Conservation (phyloP, 202 grass and related monocot genomes). For the Elaeis oleifera region DNA sequence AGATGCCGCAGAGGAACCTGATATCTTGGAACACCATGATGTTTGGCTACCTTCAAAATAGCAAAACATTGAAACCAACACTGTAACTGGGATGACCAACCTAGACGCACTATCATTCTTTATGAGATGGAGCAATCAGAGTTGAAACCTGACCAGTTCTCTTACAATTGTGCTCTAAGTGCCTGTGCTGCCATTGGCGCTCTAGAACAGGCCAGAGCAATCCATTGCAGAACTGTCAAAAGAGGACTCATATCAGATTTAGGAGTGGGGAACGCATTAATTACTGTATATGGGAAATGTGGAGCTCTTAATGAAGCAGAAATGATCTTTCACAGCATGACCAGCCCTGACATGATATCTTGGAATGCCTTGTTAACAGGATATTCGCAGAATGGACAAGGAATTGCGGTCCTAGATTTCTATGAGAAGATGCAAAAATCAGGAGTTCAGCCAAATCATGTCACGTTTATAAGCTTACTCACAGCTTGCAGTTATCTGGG, state of each 20-base stretch:
- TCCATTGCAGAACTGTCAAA: constrained; percentile 23
- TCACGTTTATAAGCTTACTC: constrained; percentile 23
- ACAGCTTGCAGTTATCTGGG: constrained; percentile 24
- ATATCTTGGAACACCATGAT: constrained; percentile 28
- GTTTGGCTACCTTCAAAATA: constrained; percentile 20
- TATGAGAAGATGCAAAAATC: constrained; percentile 24
- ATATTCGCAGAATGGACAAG: constrained; percentile 26
- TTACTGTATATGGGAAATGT: constrained; percentile 25
- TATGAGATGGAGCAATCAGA: constrained; percentile 20
- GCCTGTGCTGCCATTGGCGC: constrained; percentile 13
- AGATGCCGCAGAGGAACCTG: constrained; percentile 16
- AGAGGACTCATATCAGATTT: constrained; percentile 18
- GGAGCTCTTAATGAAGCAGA: constrained; percentile 22
- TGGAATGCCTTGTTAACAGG: constrained; percentile 28
- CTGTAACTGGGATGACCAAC: not conserved
- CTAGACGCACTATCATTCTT: constrained; percentile 5
- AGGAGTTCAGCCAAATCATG: constrained; percentile 12
- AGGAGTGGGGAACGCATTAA: constrained; percentile 24
- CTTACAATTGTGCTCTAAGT: constrained; percentile 26
- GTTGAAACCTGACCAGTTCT: constrained; percentile 21
- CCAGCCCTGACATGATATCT: constrained; percentile 14
- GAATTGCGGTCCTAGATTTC: constrained; percentile 10
- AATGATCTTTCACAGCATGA: constrained; percentile 6
- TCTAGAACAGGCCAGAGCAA: constrained; percentile 21
- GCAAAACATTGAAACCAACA: not conserved